Conservation (phyloP, 2,329 filamentous ascomycete species). For the Trematosphaeria pertusa region DNA sequence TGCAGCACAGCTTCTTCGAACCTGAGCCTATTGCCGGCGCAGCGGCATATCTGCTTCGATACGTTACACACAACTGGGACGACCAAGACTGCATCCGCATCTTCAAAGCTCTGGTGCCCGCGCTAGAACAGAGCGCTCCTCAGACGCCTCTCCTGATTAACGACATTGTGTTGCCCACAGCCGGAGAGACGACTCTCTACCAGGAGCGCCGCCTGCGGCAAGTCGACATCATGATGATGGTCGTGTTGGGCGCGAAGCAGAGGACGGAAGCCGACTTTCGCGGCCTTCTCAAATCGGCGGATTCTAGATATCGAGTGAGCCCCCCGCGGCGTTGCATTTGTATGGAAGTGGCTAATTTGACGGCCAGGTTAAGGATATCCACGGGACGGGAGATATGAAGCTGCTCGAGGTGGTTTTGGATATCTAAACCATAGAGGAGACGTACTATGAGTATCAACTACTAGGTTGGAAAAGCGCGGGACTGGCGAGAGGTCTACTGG, state of each 20-base stretch:
- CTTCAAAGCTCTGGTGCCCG: slow-evolving; percentile 38
- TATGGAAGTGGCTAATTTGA: slow-evolving; percentile 6
- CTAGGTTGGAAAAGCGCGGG: no score
- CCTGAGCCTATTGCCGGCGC: slow-evolving; percentile 40
- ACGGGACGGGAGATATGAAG: slow-evolving; percentile 23
- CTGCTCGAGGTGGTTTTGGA: slow-evolving; percentile 21
- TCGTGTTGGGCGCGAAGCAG: slow-evolving; percentile 7
- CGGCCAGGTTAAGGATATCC: slow-evolving; percentile 19
- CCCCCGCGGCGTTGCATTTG: not conserved
- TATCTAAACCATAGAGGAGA: not conserved
- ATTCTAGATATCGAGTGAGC: slow-evolving; percentile 6
- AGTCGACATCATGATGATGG: slow-evolving; percentile 35
- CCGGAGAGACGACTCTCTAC: slow-evolving; percentile 14
- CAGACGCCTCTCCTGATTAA: slow-evolving; percentile 39
- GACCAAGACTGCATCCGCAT: slow-evolving; percentile 46
- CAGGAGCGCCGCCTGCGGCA: slow-evolving; percentile 36
- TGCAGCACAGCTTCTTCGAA: slow-evolving; percentile 48
- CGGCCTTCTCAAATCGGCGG: not conserved
- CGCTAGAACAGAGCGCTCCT: slow-evolving; percentile 28
- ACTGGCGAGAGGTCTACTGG: no score
- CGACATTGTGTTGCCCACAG: slow-evolving; percentile 34
- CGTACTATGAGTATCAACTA: no score
- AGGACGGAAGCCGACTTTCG: not conserved
- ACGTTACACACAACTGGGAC: slow-evolving; percentile 50
- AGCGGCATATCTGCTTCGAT: slow-evolving; percentile 45